Conservation (phyloP, 257 asterid genomes). For the Voacanga thouarsii region DNA sequence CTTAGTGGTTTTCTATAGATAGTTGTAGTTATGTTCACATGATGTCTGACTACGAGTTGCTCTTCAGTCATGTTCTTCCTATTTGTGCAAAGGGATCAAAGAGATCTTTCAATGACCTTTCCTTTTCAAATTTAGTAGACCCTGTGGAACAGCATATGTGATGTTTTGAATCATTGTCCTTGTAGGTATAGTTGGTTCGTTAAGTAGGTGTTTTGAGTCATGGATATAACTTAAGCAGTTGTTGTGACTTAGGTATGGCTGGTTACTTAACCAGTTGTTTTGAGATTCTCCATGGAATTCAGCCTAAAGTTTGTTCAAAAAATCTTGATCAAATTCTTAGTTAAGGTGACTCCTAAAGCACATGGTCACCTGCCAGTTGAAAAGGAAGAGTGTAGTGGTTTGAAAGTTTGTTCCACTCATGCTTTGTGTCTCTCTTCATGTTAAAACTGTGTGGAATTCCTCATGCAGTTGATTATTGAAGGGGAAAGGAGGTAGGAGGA, state of each 20-base stretch:
- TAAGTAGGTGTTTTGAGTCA: neutral
- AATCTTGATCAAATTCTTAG: neutral
- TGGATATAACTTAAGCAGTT: neutral
- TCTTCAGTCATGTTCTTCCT: neutral
- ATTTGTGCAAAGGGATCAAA: neutral
- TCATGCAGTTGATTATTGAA: neutral
- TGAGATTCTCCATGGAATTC: no score
- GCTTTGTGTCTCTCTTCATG: neutral
- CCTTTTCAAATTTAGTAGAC: neutral
- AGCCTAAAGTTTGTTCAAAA: no score
- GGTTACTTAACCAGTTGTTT: neutral
- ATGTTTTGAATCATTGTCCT: neutral
- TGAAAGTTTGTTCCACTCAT: no score
- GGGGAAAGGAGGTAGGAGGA: no score
- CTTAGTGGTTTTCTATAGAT: neutral
- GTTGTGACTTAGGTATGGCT: neutral
- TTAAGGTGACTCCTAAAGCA: neutral
- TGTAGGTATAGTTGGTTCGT: neutral
- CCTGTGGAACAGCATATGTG: neutral
- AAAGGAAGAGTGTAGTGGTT: no score
- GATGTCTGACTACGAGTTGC: neutral
- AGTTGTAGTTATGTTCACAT: neutral
- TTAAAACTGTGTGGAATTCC: neutral
- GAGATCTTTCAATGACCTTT: neutral
- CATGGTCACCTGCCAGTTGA: no score